Percentiles rank a stretch among this genome's conserved stretches.
These are phyloP conservation scores for Ricinus communis DNA, from an alignment of 345 rosid genomes.

Conservation along the genomic window DNA sequence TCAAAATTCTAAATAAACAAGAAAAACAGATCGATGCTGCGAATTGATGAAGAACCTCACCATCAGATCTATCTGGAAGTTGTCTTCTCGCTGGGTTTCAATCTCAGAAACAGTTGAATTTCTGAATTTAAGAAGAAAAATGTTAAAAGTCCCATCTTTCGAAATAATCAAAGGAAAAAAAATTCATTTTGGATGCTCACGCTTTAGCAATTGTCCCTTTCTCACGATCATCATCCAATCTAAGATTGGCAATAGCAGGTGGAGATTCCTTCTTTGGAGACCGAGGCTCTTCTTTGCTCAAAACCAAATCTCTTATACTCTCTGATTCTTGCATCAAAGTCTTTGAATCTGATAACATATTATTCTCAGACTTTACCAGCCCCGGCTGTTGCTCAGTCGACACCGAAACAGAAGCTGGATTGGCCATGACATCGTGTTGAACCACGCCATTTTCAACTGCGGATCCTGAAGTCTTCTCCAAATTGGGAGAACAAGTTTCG, in stretches of 20 bases:
- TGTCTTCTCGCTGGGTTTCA: constrained; percentile 58
- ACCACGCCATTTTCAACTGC: constrained; percentile 19
- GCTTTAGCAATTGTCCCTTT: constrained; percentile 39
- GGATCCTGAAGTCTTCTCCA: constrained; percentile 38
- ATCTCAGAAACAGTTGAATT: constrained; percentile 37
- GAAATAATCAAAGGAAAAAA: not conserved
- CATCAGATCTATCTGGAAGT: constrained; percentile 99
- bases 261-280: constrained; percentile 63
- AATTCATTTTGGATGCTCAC: constrained; percentile 37
- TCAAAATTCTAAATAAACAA: not conserved
- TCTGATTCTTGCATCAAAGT: constrained; percentile 43
- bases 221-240: constrained; percentile 53
- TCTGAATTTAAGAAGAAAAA: constrained; percentile 28
- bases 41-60: constrained; percentile 38
- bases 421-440: not conserved
- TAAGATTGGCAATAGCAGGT: constrained; percentile 24
- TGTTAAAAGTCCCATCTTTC: not conserved
- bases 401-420: not conserved
- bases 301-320: constrained; percentile 28
- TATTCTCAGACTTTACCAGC: constrained; percentile 13
- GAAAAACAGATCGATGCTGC: not conserved
- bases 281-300: constrained; percentile 49
- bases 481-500: constrained; percentile 42
- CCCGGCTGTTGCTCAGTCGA: constrained; percentile 8
- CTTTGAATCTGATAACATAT: constrained; percentile 25